Evolutionary conservation across 2,329 filamentous ascomycete genomes (phyloP), one percentile per base, ranked within the genome.

Genomic region (Westerdykella sp.): DNA sequence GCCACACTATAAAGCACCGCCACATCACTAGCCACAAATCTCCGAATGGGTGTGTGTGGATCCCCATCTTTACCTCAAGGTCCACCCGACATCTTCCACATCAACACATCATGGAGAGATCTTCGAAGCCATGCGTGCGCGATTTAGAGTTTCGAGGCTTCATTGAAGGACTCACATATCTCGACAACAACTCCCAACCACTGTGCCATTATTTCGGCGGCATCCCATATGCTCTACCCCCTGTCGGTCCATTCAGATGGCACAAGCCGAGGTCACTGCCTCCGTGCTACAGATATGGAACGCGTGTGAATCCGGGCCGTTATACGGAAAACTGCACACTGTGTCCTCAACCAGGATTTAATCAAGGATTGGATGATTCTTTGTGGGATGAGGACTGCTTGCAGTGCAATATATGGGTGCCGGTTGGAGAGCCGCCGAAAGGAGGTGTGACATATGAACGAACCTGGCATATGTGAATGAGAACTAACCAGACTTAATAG

Each of bases 351-450:
- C 71, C 73, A 10, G 49, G 46, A 3, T 36, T 46, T 9, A 37
- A 44, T 2, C 39, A 45, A 1, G 47, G 47, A 1, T 55, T 55
- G 1, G 52, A 57, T 9, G 52, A 52, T 36, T 38, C 51, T 1
- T 46, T 59, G 4, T 70, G 68, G 57, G 67, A 70, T 39, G 77
- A 81, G 51, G 75, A 80, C 56, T 80, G 77, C 46, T 67, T 79
- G 47, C 74, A 79, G 49, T 62, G 69, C 40, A 80, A 79, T 55
- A 65, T 81, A 5, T 80, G 75, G 69, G 66, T 78, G 32, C 77
- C 78, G 3, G 51, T 59, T 15, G 75, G 71, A 5, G 56, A 68
- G n/a, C 49, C 63, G 14, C 73, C 73, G 5, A 55, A 59, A 28
- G 63, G 53, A 49, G 66, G 62, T 65, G 35, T 44, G 21, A 15